A percentile compares a stretch with the other conserved stretches of the same genome.
Conservation (phyloP, 129 eudicot species). For the Centrapalus pauciflorus region DNA sequence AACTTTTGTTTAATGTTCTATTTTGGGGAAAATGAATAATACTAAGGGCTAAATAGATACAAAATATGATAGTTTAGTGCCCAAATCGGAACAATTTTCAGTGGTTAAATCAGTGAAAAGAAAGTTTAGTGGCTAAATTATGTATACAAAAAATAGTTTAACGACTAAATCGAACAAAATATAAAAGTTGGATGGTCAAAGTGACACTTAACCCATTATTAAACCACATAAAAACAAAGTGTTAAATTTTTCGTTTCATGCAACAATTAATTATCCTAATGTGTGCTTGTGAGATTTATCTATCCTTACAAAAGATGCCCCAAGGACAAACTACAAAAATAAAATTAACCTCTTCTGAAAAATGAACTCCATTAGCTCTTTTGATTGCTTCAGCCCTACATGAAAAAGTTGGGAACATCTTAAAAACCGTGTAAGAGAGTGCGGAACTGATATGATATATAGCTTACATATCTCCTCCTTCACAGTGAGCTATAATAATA, state of each 20-base stretch:
- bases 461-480: slow-evolving; percentile 98
- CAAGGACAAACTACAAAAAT: background rate
- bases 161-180: no score
- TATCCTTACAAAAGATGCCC: background rate
- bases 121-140: no score
- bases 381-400: slow-evolving; percentile 83
- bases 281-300: background rate
- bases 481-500: slow-evolving; percentile 86
- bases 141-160: no score
- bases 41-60: background rate
- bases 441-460: background rate
- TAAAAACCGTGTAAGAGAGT: background rate
- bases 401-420: slow-evolving; percentile 14
- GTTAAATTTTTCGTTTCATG: background rate
- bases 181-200: no score
- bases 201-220: no score
- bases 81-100: no score
- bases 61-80: no score
- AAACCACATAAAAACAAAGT: background rate
- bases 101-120: no score
- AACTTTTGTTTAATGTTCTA: no score
- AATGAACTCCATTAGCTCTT: slow-evolving; percentile 70
- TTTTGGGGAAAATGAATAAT: background rate
- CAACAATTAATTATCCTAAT: background rate
- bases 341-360: slow-evolving; percentile 74